These are phyloP conservation scores for Inga laurina DNA, from an alignment of 306 rosid genomes.

Conservation along the genomic window DNA sequence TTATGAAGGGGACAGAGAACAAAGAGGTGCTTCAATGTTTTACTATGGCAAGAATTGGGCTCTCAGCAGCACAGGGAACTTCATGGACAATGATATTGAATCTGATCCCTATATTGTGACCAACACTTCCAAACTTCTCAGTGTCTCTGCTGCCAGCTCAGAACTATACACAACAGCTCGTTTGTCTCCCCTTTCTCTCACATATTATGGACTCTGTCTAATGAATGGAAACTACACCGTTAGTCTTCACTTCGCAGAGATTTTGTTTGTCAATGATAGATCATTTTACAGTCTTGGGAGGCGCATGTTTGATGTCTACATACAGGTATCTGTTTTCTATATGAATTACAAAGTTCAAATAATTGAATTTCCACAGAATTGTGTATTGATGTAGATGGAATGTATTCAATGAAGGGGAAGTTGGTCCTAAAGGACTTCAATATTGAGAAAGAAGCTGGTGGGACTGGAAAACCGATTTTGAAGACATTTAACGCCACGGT, in stretches of 20 bases:
- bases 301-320: constrained; percentile 75
- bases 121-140: constrained; percentile 65
- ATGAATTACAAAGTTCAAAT: background rate
- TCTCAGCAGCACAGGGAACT: constrained; percentile 85
- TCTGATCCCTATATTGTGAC: constrained; percentile 62
- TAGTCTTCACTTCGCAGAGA: constrained; percentile 94
- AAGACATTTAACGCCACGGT: constrained; percentile 61
- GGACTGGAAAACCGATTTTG: constrained; percentile 60
- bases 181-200: constrained; percentile 78
- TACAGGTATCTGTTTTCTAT: constrained; percentile 61
- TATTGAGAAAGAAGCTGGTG: constrained; percentile 79
- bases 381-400: constrained; percentile 36
- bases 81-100: constrained; percentile 84
- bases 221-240: constrained; percentile 74
- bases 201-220: constrained; percentile 92
- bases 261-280: constrained; percentile 56
- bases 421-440: constrained; percentile 77
- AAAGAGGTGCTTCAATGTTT: constrained; percentile 74
- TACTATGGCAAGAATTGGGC: constrained; percentile 69
- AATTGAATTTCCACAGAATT: constrained; percentile 10
- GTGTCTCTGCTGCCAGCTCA: constrained; percentile 43
- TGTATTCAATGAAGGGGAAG: constrained; percentile 54
- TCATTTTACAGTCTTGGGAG: constrained; percentile 69
- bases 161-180: constrained; percentile 75
- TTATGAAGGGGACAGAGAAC: constrained; percentile 71